Conservation (phyloP, 2,329 filamentous ascomycete species). For the Nemania sp. region DNA sequence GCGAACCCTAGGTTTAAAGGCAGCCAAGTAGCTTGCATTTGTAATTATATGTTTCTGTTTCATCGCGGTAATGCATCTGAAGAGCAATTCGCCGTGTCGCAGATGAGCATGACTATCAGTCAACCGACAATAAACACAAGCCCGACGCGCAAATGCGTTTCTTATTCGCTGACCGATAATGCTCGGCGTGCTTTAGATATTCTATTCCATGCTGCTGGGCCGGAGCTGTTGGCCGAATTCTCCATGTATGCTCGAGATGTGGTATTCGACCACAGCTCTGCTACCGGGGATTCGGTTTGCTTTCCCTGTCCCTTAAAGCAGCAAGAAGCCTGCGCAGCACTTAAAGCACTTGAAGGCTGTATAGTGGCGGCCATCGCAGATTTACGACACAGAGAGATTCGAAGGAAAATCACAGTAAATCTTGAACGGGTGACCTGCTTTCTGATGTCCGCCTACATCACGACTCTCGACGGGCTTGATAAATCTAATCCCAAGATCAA, state of each 20-base stretch:
- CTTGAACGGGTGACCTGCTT: conserved; percentile 59
- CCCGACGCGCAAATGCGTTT: background rate
- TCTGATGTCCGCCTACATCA: conserved; percentile 61
- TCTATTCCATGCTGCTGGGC: conserved; percentile 34
- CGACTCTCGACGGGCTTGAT: conserved; percentile 56
- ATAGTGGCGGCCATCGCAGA: conserved; percentile 63
- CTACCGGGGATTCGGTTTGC: conserved; percentile 39
- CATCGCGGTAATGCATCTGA: background rate
- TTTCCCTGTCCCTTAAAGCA: conserved; percentile 48
- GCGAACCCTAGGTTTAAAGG: conserved; percentile 24
- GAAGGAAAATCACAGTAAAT: conserved; percentile 52
- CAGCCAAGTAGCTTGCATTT: conserved; percentile 25
- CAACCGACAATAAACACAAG: conserved; percentile 5
- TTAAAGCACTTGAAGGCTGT: conserved; percentile 63
- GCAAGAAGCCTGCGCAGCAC: conserved; percentile 46
- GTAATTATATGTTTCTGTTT: conserved; percentile 6
- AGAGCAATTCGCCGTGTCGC: background rate
- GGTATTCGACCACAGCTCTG: conserved; percentile 36
- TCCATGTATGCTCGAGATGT: conserved; percentile 35
- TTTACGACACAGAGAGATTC: conserved; percentile 50
- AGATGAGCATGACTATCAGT: conserved; percentile 19
- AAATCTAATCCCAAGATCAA: conserved; percentile 53
- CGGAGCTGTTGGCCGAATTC: conserved; percentile 41
- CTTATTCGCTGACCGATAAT: conserved; percentile 41
- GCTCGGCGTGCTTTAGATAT: conserved; percentile 36